Evolutionary conservation across 768 basidiomycete species (phyloP), one percentile per base, ranked within the genome.

Genomic region (Brasilioporus rufonigricans): DNA sequence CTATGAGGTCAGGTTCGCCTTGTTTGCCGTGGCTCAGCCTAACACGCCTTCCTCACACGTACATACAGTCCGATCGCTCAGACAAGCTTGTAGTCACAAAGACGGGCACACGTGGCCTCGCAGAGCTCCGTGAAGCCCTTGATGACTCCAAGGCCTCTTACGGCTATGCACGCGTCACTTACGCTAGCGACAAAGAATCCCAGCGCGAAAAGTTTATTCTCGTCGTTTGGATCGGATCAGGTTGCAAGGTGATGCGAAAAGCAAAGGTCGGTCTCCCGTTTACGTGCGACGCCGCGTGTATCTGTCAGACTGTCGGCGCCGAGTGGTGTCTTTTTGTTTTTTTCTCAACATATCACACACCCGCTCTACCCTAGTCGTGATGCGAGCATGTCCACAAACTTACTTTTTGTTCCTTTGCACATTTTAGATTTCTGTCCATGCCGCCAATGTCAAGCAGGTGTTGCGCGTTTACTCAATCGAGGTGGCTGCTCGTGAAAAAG

Each of bases 221-320:
- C 65, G 78, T 92, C 69, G 79, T 83, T 43, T 92, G 90, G 90
- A 93, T 92, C 73, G 91, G 91, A 41, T 75, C 81, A 19, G 72
- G 75, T 39, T 90, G 91, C 74, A 93, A 92, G 75, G 80, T 94
- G 59, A 93, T 96, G 93, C 81, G 94, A 57, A 89, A 86, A 75
- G 94, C 87, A 40, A 95, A 93, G 85, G 90, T 91, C 53, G 60
- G 80, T 72, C 36, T 36, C 16, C 44, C 45, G 38, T 48, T 59
- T 60, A 64, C 62, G 63, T 65, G 44, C 45, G 2, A 40, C 43
- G 43, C 53, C 46, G 58, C 57, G 33, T 61, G 62, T 46, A 52
- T 50, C 59, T 58, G 52, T 56, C 61, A 53, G 52, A 26, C 48
- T 46, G 44, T 43, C 44, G 55, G 44, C 31, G 51, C 52, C 27